phyloP scores from a whole-genome alignment of 1,284 basidiomycete genomes.

The Pholiota adiposa region DNA sequence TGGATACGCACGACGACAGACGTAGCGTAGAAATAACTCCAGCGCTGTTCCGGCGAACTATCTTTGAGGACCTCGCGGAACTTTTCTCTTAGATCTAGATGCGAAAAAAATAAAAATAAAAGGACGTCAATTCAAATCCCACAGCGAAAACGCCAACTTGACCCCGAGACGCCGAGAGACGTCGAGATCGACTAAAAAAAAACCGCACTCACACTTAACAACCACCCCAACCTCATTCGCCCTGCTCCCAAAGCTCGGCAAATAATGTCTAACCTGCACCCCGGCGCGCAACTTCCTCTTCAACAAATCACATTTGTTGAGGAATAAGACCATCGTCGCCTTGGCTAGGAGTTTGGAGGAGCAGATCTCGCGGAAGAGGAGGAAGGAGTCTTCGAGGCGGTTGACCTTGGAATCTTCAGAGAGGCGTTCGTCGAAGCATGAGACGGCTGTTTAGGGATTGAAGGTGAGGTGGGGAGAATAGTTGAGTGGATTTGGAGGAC shows the following conservation, averaged over 20 bases:
- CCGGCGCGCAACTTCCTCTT: constrained; percentile 59
- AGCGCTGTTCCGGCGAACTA: constrained; percentile 48
- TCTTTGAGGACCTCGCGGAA: constrained; percentile 60
- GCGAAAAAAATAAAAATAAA: neutral
- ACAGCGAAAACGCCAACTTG: too few relatives aligned
- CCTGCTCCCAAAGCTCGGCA: constrained; percentile 62
- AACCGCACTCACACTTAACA: constrained; percentile 60
- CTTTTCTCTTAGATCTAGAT: constrained; percentile 46
- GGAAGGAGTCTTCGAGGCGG: constrained; percentile 68
- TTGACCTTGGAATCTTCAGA: constrained; percentile 65
- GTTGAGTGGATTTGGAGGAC: constrained; percentile 8
- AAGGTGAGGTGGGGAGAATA: constrained; percentile 30
- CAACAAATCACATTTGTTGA: constrained; percentile 71
- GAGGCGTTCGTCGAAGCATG: constrained; percentile 67
- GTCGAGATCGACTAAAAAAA: too few relatives aligned
- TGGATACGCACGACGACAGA: constrained; percentile 55
- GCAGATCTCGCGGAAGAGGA: constrained; percentile 64
- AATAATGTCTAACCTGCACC: constrained; percentile 55
- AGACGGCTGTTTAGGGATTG: constrained; percentile 57
- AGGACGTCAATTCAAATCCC: too few relatives aligned
- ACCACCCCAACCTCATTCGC: constrained; percentile 56
- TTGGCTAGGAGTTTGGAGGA: constrained; percentile 57
- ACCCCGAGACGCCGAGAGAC: too few relatives aligned
- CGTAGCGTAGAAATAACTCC: constrained; percentile 62
- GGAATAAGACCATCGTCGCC: constrained; percentile 62